Percentiles rank a stretch among this genome's conserved stretches.
These are phyloP conservation scores for Metschnikowia anglica DNA, from an alignment of 805 yeast species.

Conservation along the genomic window DNA sequence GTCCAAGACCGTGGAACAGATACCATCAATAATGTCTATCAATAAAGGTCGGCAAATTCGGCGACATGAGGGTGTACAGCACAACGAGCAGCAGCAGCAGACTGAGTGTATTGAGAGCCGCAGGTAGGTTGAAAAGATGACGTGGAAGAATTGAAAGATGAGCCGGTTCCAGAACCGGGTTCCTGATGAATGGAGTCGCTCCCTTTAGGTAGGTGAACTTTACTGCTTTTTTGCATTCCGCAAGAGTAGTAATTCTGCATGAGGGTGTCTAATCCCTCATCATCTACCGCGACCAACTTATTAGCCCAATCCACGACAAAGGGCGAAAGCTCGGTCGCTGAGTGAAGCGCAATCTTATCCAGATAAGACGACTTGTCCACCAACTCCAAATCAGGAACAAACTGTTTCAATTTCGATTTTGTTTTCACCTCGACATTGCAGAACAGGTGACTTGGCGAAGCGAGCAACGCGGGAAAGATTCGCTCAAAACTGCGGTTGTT, in stretches of 20 bases:
- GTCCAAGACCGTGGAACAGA: neutral
- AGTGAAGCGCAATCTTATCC: conserved; percentile 15
- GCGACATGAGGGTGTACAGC: conserved; percentile 43
- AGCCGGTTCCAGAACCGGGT: conserved; percentile 6
- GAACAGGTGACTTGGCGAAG: conserved; percentile 19
- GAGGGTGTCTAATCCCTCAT: conserved; percentile 42
- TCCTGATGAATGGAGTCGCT: conserved; percentile 10
- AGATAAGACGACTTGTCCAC: conserved; percentile 14
- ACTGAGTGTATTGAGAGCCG: neutral
- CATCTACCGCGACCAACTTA: conserved; percentile 52
- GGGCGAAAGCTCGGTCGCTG: conserved; percentile 20
- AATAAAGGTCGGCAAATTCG: conserved; percentile 46
- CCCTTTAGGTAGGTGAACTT: conserved; percentile 15
- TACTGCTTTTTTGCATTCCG: conserved; percentile 21
- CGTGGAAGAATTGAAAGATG: conserved; percentile 6
- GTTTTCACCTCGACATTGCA: conserved; percentile 20
- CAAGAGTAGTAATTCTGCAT: conserved; percentile 36
- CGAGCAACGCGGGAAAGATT: conserved; percentile 22
- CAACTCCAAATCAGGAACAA: conserved; percentile 22
- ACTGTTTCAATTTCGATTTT: conserved; percentile 19
- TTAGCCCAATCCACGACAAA: conserved; percentile 62
- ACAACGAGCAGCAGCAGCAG: conserved; percentile 9
- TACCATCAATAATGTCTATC: conserved; percentile 8
- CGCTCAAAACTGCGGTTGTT: conserved; percentile 22
- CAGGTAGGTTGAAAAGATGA: conserved; percentile 1